A percentile compares a stretch with the other conserved stretches of the same genome.
phyloP scores from a whole-genome alignment of 257 asterid species.

The Solanum rostratum region DNA sequence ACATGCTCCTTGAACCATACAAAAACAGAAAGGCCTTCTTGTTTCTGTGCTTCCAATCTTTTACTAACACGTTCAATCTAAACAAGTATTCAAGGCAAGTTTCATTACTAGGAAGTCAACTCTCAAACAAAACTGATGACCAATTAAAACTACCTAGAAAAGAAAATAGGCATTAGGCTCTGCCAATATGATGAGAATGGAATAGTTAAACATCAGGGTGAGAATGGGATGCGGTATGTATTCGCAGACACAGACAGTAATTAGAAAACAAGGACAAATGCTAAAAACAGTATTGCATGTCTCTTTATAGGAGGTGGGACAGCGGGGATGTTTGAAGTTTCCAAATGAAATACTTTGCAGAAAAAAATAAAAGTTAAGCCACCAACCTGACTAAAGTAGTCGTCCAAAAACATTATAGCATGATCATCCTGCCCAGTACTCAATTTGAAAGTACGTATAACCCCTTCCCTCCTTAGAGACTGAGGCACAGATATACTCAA shows the following conservation, averaged over 20 bases:
- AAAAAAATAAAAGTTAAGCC: neutral
- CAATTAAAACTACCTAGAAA: neutral
- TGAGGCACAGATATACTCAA: neutral
- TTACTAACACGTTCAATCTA: conserved; percentile 59
- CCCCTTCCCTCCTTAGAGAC: conserved; percentile 66
- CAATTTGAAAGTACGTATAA: conserved; percentile 69
- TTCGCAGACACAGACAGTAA: neutral
- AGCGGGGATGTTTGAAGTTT: neutral
- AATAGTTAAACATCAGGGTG: neutral
- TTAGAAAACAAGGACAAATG: neutral
- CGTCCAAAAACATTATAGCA: conserved; percentile 79
- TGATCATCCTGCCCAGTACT: conserved; percentile 94
- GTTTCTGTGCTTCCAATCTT: conserved; percentile 60
- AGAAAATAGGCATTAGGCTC: neutral
- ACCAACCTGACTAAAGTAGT: conserved; percentile 77
- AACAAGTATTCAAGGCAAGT: neutral
- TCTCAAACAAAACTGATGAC: neutral
- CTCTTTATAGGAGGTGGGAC: neutral
- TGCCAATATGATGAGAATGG: neutral
- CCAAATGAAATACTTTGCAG: neutral
- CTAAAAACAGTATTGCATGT: neutral
- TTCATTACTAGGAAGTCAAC: neutral
- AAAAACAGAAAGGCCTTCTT: conserved; percentile 40
- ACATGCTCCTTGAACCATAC: conserved; percentile 84
- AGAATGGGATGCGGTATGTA: neutral